phyloP scores from a whole-genome alignment of 768 basidiomycete genomes.

The Amanita rubescens region DNA sequence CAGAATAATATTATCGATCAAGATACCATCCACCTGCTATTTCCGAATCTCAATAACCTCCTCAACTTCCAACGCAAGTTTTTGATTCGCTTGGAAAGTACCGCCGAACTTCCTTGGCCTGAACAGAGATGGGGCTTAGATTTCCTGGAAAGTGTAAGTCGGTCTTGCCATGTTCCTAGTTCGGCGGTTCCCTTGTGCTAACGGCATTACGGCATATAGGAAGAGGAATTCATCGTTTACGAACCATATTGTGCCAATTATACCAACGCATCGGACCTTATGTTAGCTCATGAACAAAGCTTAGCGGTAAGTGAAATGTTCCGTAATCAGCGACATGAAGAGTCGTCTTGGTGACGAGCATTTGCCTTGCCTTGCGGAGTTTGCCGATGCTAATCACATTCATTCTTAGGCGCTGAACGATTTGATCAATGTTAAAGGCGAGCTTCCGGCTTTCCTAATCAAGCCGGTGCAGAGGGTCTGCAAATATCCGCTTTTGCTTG shows the following conservation, averaged over 20 bases:
- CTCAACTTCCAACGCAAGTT: constrained; percentile 96
- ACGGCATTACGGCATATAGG: constrained; percentile 53
- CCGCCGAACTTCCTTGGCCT: constrained; percentile 73
- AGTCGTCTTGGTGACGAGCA: constrained; percentile 29
- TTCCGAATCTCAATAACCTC: constrained; percentile 90
- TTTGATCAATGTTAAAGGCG: constrained; percentile 85
- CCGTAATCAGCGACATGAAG: constrained; percentile 8
- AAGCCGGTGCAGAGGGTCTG: constrained; percentile 98
- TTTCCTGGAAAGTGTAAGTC: constrained; percentile 77
- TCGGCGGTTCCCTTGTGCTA: constrained; percentile 25
- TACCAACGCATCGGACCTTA: constrained; percentile 77
- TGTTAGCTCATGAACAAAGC: constrained; percentile 80
- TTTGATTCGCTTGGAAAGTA: constrained; percentile 83
- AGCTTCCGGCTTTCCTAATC: constrained; percentile 94
- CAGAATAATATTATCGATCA: constrained; percentile 83
- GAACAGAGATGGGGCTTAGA: constrained; percentile 84
- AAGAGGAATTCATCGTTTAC: constrained; percentile 93
- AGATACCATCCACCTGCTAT: constrained; percentile 93
- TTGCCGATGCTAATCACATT: constrained; percentile 33
- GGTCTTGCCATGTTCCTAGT: constrained; percentile 35
- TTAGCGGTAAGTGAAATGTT: constrained; percentile 55
- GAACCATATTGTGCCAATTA: constrained; percentile 98
- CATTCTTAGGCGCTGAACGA: constrained; percentile 62
- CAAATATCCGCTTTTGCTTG: constrained; percentile 94
- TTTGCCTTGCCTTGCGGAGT: constrained; percentile 11